Percentiles rank a stretch among this genome's conserved stretches.
Evolutionary conservation across 2,329 filamentous ascomycete species (phyloP).

Genomic region (Neofusicoccum ribis): DNA sequence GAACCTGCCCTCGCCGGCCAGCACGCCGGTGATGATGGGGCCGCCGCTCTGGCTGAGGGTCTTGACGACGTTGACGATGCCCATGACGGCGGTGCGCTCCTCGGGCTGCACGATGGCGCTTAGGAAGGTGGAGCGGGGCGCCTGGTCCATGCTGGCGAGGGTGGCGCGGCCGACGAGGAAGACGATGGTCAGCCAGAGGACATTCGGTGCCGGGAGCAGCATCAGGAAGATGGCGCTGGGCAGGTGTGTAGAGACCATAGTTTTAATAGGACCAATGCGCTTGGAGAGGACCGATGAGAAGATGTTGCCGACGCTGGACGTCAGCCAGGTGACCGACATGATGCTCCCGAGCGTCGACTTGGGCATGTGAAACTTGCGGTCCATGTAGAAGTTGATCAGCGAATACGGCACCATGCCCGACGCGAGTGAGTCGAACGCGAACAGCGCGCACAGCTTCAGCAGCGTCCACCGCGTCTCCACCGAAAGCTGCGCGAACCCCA

Average conservation of each 20-base stretch:
- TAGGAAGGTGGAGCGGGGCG: conserved; percentile 38
- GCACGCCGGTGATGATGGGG: conserved; percentile 36
- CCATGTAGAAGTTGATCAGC: conserved; percentile 58
- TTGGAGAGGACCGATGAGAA: conserved; percentile 65
- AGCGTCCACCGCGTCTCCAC: conserved; percentile 56
- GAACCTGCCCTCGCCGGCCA: conserved; percentile 35
- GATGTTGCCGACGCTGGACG: conserved; percentile 45
- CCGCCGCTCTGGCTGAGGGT: conserved; percentile 35
- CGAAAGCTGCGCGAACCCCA: conserved; percentile 56
- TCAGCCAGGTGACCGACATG: conserved; percentile 50
- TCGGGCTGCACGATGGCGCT: conserved; percentile 34
- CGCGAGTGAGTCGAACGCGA: conserved; percentile 68
- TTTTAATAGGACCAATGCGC: conserved; percentile 56
- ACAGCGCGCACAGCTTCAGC: conserved; percentile 64
- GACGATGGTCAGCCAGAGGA: conserved; percentile 28
- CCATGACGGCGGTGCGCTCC: conserved; percentile 42
- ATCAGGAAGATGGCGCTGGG: conserved; percentile 38
- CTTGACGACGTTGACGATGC: conserved; percentile 41
- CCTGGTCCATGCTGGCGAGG: conserved; percentile 41
- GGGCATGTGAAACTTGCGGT: conserved; percentile 54
- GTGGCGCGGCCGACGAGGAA: conserved; percentile 33
- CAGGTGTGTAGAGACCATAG: conserved; percentile 41
- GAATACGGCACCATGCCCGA: conserved; percentile 63
- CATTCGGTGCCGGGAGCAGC: conserved; percentile 26
- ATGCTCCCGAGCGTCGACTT: conserved; percentile 56